Conservation (phyloP, 345 rosid species). For the Gossypium stocksii region DNA sequence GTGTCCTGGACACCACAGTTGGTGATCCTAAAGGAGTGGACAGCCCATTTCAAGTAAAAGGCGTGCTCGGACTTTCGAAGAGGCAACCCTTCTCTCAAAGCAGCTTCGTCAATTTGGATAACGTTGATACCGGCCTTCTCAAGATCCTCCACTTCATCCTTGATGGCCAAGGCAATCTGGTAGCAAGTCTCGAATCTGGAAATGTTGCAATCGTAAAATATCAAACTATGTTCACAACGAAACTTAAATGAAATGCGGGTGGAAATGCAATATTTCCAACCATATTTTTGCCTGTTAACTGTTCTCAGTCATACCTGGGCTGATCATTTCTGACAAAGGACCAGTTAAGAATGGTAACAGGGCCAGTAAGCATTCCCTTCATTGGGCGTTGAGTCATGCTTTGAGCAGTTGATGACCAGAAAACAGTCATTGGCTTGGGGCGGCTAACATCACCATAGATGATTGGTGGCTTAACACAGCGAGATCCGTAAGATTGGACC, state of each 20-base stretch:
- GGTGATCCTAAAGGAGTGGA: conserved; percentile 98
- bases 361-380: conserved; percentile 99
- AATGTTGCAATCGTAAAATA: not conserved
- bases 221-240: not conserved
- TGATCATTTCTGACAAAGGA: conserved; percentile 97
- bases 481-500: conserved; percentile 98
- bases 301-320: conserved; percentile 58
- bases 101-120: conserved; percentile 97
- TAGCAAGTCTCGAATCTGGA: conserved; percentile 87
- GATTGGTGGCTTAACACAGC: conserved; percentile 97
- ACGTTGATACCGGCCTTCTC: conserved; percentile 86
- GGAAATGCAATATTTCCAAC: not conserved
- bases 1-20: conserved; percentile 83
- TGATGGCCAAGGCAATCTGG: conserved; percentile 96
- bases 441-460: conserved; percentile 99
- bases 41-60: conserved; percentile 99
- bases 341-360: conserved; percentile 98
- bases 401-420: conserved; percentile 93
- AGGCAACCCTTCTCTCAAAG: conserved; percentile 94
- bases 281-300: not conserved
- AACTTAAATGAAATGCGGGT: not conserved
- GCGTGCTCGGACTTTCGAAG: conserved; percentile 95
- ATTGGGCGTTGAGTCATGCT: conserved; percentile 94
- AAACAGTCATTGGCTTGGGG: conserved; percentile 94
- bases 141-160: conserved; percentile 95